phyloP scores from a whole-genome alignment of 371 early-diverging fungal genomes.

The Circinella umbellata region DNA sequence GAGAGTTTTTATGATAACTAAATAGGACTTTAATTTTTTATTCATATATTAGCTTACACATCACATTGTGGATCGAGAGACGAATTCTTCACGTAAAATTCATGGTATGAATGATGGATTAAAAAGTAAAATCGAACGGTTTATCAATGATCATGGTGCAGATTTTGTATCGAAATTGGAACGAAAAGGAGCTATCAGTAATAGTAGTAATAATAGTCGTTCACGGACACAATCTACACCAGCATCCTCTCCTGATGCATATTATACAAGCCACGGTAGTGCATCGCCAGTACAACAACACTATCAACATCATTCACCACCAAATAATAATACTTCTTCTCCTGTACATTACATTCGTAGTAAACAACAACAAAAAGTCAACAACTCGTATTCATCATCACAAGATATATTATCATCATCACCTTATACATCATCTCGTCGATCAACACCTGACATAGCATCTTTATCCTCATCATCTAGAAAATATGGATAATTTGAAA shows the following conservation, averaged over 20 bases:
- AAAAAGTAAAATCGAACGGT: constrained; percentile 48
- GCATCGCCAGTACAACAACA: background rate
- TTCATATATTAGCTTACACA: constrained; percentile 43
- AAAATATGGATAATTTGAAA: background rate
- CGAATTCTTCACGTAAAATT: constrained; percentile 40
- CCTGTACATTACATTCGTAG: constrained; percentile 8
- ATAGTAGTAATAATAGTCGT: background rate
- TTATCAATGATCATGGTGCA: constrained; percentile 49
- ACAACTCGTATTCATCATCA: background rate
- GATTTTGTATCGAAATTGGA: constrained; percentile 27
- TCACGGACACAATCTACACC: constrained; percentile 1
- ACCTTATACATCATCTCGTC: background rate
- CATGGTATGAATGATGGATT: constrained; percentile 32
- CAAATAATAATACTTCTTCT: background rate
- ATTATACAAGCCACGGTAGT: background rate
- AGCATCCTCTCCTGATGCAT: constrained; percentile 1
- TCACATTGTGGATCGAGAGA: constrained; percentile 52
- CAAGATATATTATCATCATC: background rate
- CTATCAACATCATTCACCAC: background rate
- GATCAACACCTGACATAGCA: background rate
- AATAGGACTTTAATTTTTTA: background rate
- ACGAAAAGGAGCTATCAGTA: background rate
- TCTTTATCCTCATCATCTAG: no score
- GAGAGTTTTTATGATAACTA: no score
- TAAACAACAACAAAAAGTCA: background rate